phyloP scores from a whole-genome alignment of 75 land plant species.

The Pinus taeda region DNA sequence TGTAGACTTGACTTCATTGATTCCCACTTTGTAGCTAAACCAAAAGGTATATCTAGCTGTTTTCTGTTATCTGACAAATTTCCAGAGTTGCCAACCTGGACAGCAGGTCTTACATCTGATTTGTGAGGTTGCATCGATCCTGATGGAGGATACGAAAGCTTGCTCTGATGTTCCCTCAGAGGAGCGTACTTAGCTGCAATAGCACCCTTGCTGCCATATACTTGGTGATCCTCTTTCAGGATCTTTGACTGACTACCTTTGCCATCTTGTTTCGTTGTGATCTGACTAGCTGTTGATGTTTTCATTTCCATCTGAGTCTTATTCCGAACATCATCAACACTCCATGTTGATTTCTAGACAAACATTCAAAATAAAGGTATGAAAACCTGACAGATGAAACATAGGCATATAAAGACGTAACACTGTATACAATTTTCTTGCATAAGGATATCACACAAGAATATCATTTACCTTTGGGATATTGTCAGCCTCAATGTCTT shows the following conservation, averaged over 20 bases:
- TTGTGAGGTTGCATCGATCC: constrained; percentile 11
- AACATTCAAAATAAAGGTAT: not conserved
- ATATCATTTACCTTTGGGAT: constrained; percentile 27
- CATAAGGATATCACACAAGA: constrained; percentile 13
- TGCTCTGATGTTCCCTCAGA: constrained; percentile 49
- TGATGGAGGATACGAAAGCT: constrained; percentile 16
- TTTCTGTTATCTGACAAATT: constrained; percentile 7
- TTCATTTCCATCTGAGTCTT: constrained; percentile 33
- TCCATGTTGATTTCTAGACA: constrained; percentile 10
- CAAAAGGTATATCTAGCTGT: constrained; percentile 10
- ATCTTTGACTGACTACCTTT: constrained; percentile 26
- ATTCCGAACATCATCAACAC: constrained; percentile 8
- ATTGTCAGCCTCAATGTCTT: constrained; percentile 65
- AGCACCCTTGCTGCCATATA: constrained; percentile 46
- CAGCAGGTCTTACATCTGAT: constrained; percentile 36
- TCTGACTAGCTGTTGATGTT: constrained; percentile 2
- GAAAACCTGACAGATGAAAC: not conserved
- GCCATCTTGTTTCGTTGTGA: constrained; percentile 13
- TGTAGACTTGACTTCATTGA: constrained; percentile 71
- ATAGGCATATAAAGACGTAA: not conserved
- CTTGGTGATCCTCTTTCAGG: constrained; percentile 28
- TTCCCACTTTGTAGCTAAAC: constrained; percentile 65
- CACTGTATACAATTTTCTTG: not conserved
- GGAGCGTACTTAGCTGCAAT: constrained; percentile 67
- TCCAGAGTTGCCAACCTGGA: constrained; percentile 23